These are phyloP conservation scores for Cladosporium sp. DNA, from an alignment of 2,329 filamentous ascomycete species.

Conservation along the genomic window DNA sequence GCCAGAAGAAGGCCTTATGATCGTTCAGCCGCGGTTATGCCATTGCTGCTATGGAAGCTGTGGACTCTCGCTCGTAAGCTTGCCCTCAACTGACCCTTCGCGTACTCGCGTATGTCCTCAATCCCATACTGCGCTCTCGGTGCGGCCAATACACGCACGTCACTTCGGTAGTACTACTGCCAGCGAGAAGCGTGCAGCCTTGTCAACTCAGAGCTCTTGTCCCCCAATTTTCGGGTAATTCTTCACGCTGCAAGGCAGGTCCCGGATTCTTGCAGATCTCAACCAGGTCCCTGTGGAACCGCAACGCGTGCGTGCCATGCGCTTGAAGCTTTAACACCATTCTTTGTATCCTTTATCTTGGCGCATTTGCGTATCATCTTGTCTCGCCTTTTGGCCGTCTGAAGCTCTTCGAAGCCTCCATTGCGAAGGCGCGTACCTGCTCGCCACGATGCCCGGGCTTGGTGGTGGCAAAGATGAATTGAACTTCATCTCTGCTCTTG, in stretches of 20 bases:
- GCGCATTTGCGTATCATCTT: background rate
- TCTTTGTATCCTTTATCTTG: background rate
- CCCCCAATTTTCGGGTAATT: background rate
- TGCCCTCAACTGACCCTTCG: background rate
- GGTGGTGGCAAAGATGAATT: slow-evolving; percentile 4
- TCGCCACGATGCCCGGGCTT: background rate
- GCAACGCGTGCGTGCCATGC: slow-evolving; percentile 11
- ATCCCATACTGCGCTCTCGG: background rate
- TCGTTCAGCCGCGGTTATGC: background rate
- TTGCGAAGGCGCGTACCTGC: background rate
- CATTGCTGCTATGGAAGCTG: background rate
- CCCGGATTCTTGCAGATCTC: background rate
- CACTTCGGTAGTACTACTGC: background rate
- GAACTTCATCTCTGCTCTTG: slow-evolving; percentile 1
- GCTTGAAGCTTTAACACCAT: slow-evolving; percentile 1
- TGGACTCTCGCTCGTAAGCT: background rate
- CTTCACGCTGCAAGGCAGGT: background rate
- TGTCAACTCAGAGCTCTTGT: background rate
- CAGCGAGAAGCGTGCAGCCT: background rate
- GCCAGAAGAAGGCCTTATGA: background rate
- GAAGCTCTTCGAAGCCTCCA: background rate
- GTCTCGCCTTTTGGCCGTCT: background rate
- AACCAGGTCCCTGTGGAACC: background rate
- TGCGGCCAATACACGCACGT: background rate
- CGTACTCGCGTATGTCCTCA: no score